Percentiles rank a stretch among this genome's conserved stretches.
Conservation (phyloP, 768 basidiomycete species). For the Macrolepiota albuminosa region DNA sequence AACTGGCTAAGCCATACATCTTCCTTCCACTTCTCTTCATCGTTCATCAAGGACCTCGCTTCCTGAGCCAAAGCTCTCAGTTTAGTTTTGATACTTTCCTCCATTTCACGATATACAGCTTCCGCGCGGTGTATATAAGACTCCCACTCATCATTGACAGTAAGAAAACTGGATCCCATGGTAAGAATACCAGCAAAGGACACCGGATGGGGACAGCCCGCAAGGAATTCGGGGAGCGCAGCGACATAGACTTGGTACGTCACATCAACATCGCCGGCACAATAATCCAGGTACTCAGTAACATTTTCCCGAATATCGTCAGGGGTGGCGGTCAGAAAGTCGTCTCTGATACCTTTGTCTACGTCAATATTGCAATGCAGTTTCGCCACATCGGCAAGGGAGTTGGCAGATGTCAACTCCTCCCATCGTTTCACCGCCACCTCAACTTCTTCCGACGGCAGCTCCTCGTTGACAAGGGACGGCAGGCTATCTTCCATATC, state of each 20-base stretch:
- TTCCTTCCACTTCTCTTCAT: constrained; percentile 46
- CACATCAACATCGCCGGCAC: constrained; percentile 76
- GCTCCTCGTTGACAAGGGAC: constrained; percentile 15
- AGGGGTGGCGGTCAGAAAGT: constrained; percentile 69
- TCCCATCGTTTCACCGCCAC: constrained; percentile 69
- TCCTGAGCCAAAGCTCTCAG: constrained; percentile 67
- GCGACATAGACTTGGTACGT: constrained; percentile 78
- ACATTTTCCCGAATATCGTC: constrained; percentile 60
- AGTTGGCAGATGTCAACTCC: constrained; percentile 87
- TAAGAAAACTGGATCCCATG: constrained; percentile 90
- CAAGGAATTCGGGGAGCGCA: constrained; percentile 77
- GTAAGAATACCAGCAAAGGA: constrained; percentile 86
- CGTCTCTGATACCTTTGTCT: constrained; percentile 73
- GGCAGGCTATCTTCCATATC: constrained; percentile 38
- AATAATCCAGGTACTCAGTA: constrained; percentile 77
- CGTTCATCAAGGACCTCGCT: constrained; percentile 55
- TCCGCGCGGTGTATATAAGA: constrained; percentile 78
- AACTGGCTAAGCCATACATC: constrained; percentile 88
- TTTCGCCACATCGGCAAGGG: constrained; percentile 86
- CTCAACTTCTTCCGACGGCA: constrained; percentile 32
- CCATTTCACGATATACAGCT: constrained; percentile 59
- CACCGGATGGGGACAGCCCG: constrained; percentile 86
- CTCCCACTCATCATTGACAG: constrained; percentile 90
- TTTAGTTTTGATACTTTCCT: constrained; percentile 70
- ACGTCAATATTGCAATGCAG: constrained; percentile 81